These are phyloP conservation scores for Taiozyma sp. DNA, from an alignment of 1,139 yeast genomes.

Conservation along the genomic window DNA sequence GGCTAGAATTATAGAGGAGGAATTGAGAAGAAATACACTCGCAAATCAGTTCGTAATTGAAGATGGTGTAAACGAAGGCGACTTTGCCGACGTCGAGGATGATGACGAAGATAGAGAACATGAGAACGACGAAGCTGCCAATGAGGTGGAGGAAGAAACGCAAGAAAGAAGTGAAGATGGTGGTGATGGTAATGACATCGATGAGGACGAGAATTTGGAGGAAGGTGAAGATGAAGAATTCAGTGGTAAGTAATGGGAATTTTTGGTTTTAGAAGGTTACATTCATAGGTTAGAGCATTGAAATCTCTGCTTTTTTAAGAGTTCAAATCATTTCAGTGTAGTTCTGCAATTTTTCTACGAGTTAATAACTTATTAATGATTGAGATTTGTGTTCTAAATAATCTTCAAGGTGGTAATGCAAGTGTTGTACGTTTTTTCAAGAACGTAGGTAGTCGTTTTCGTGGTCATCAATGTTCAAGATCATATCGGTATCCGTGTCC, in stretches of 20 bases:
- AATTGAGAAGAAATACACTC: background rate
- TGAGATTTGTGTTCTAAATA: background rate
- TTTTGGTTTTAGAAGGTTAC: background rate
- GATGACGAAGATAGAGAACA: slow-evolving; percentile 1
- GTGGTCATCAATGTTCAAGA: background rate
- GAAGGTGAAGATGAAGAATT: background rate
- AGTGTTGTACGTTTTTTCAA: background rate
- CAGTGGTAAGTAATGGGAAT: background rate
- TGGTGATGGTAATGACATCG: background rate
- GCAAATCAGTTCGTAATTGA: slow-evolving; percentile 19
- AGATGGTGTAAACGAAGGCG: background rate
- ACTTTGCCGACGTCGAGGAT: slow-evolving; percentile 1
- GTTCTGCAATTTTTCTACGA: background rate
- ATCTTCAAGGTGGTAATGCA: background rate
- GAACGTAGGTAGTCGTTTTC: background rate
- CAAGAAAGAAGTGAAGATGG: background rate
- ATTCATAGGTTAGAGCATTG: background rate
- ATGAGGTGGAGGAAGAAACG: background rate
- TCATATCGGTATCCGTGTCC: background rate
- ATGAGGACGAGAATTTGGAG: slow-evolving; percentile 1
- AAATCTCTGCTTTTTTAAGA: background rate
- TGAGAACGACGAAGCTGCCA: background rate
- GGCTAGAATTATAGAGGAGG: background rate
- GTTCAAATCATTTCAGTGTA: background rate
- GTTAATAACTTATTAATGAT: background rate